A percentile compares a stretch with the other conserved stretches of the same genome.
Conservation (phyloP, 108 stramenopile species). For the Epithemia pelagica region DNA sequence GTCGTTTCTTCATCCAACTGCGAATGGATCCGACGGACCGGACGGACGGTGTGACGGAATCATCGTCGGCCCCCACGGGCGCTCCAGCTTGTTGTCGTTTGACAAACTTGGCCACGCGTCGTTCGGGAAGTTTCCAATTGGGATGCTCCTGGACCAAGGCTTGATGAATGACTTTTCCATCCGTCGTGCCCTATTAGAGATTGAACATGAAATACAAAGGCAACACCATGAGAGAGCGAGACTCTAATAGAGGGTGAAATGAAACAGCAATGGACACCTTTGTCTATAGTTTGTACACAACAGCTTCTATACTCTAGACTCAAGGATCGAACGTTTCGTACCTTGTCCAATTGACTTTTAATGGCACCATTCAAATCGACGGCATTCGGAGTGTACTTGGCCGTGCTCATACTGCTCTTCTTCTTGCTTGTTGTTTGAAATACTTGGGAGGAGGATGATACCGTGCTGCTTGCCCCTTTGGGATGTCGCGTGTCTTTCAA, state of each 20-base stretch:
- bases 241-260: no score
- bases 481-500: no score
- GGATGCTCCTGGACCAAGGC: conserved; percentile 14
- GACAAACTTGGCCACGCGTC: conserved; percentile 31
- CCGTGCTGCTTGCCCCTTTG: no score
- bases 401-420: background rate
- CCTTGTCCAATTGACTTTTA: background rate
- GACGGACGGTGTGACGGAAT: background rate
- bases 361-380: background rate
- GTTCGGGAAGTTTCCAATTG: conserved; percentile 32
- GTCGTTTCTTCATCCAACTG: background rate
- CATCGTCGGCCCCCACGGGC: conserved; percentile 14
- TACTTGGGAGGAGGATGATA: no score
- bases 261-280: no score
- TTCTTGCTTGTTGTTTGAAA: no score
- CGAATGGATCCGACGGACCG: background rate
- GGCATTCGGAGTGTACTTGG: background rate
- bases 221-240: no score
- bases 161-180: background rate
- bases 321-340: no score
- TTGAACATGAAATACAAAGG: no score
- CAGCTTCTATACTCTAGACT: no score
- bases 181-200: background rate
- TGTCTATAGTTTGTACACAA: no score
- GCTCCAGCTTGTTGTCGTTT: conserved; percentile 15